A percentile compares a stretch with the other conserved stretches of the same genome.
Conservation (phyloP, 768 basidiomycete species). For the Hygrophoropsis aurantiaca region DNA sequence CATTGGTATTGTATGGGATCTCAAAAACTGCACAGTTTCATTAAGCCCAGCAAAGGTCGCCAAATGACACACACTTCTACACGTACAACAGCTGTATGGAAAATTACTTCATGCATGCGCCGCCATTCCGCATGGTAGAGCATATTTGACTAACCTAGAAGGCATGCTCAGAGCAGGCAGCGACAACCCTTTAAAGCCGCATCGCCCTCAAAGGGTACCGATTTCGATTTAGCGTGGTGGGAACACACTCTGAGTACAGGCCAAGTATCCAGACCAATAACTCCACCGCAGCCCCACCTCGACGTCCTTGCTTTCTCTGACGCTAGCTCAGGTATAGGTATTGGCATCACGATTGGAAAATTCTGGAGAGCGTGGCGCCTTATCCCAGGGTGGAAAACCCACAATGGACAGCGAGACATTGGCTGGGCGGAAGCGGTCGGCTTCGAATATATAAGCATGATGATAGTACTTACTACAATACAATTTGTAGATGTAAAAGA, state of each 20-base stretch:
- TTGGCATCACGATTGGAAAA: conserved; percentile 5
- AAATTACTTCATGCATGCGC: conserved; percentile 10
- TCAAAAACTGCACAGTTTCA: conserved; percentile 16
- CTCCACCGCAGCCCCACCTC: neutral
- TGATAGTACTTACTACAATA: neutral
- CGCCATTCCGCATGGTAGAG: conserved; percentile 28
- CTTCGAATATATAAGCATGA: too few species aligned
- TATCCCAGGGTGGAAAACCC: conserved; percentile 1
- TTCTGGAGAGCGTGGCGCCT: conserved; percentile 12
- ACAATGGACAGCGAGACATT: conserved; percentile 3
- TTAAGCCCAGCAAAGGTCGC: conserved; percentile 23
- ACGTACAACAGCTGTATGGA: conserved; percentile 5
- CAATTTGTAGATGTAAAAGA: too few species aligned
- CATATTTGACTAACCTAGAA: conserved; percentile 43
- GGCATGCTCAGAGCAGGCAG: conserved; percentile 28
- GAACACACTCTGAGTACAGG: neutral
- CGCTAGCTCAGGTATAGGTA: conserved; percentile 12
- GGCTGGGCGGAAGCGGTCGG: conserved; percentile 13
- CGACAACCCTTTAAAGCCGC: conserved; percentile 32
- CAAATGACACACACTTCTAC: conserved; percentile 9
- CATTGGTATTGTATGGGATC: conserved; percentile 37
- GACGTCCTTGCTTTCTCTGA: conserved; percentile 2
- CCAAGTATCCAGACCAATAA: neutral
- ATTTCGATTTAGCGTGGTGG: neutral
- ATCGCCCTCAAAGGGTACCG: neutral